Evolutionary conservation across 2,329 filamentous ascomycete genomes (phyloP).

Genomic region (Tolypocladium amazonense): DNA sequence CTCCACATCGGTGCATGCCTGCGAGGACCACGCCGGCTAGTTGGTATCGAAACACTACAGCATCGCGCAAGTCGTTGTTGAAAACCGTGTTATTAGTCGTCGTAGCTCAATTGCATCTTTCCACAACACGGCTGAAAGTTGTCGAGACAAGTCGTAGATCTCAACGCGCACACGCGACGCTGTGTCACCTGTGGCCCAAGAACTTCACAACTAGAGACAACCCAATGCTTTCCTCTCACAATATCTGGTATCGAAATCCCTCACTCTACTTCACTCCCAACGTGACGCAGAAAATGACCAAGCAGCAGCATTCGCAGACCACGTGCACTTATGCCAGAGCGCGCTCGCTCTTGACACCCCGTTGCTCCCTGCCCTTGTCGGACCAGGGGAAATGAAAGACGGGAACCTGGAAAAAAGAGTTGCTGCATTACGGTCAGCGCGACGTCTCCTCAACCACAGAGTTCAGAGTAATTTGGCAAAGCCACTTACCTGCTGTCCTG

Average conservation of each 20-base stretch:
- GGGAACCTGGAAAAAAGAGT: constrained; percentile 82
- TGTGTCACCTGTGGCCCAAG: not conserved
- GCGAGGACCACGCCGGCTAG: not conserved
- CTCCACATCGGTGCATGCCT: not conserved
- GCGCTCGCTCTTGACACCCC: constrained; percentile 31
- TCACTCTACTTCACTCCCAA: not conserved
- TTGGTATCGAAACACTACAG: not conserved
- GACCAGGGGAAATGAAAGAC: constrained; percentile 96
- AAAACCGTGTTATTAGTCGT: not conserved
- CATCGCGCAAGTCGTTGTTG: not conserved
- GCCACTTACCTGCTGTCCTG: constrained; percentile 53
- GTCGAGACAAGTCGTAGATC: not conserved
- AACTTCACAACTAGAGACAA: not conserved
- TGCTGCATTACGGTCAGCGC: constrained; percentile 42
- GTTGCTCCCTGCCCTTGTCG: constrained; percentile 55
- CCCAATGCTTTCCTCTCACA: not conserved
- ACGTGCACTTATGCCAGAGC: constrained; percentile 7
- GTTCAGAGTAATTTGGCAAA: too few relatives aligned
- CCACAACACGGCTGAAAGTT: not conserved
- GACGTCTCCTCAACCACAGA: not conserved
- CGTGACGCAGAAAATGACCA: not conserved
- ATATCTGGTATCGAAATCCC: not conserved
- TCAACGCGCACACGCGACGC: not conserved
- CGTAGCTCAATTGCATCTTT: not conserved
- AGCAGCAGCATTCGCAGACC: not conserved